Evolutionary conservation across 345 rosid genomes (phyloP), one percentile per base, ranked within the genome.

Genomic region (Populus ilicifolia): DNA sequence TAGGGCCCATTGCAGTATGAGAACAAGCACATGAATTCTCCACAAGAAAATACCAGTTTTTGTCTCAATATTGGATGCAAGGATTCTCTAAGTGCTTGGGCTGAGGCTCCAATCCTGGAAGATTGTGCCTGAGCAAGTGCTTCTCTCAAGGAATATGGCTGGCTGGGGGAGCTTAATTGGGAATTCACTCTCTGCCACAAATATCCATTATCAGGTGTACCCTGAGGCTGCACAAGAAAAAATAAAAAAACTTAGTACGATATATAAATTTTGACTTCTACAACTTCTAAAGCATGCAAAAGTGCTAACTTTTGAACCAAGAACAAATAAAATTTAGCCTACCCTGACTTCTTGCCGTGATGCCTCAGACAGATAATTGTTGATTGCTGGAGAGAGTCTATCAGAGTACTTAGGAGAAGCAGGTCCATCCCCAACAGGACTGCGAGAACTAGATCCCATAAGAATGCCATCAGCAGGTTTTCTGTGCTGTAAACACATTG

Each of bases 61-160:
- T 96, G 98, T 83, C 99, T 89, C 89, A 96, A 85, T 75, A 93
- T 84, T 68, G 99, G 99, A 81, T 96, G 98, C 89, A 93, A 84
- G 64, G 99, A 96, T 84, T 93, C 99, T 84, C 97, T 84, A 41
- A 96, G 90, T 73, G 97, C 99, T 87, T 96, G 99, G 61, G 98
- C 92, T 27, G 98, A 96, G 85, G 99, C 98, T 79, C 98, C 99
- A 76, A 93, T 93, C 83, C 99, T 92, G 9, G 98, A 96, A 70
- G 98, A 96, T 80, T 96, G 99, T 50, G 97, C 99, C 86, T 96
- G 99, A 70, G 97, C 97, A 59, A 96, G 89, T 84, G 99, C 98
- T 89, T 96, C 99, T 88, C 99, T 89, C 77, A 96, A 83, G 56
- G 99, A 96, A 86, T 93, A 96, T 38, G 99, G 99, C 85, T 96